Conservation (phyloP, 495 filamentous ascomycete species). For the Astrothelium subdiscretum region DNA sequence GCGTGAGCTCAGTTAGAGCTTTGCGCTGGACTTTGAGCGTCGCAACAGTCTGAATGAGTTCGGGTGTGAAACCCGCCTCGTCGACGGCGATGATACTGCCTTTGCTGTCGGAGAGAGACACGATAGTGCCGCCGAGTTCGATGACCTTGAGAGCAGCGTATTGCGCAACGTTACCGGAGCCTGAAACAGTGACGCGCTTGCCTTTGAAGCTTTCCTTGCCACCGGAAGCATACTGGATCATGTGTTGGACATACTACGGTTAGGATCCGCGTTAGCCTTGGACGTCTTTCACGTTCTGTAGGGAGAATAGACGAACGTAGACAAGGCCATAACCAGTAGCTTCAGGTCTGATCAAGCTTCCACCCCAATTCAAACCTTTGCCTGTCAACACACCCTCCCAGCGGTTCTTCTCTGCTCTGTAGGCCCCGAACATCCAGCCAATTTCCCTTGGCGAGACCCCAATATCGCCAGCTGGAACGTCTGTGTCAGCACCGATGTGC, state of each 20-base stretch:
- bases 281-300: neutral
- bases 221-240: conserved; percentile 72
- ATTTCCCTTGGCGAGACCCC: conserved; percentile 84
- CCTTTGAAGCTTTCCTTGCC: conserved; percentile 79
- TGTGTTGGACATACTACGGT: conserved; percentile 74
- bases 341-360: conserved; percentile 88
- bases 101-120: conserved; percentile 91
- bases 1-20: conserved; percentile 56
- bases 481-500: conserved; percentile 93
- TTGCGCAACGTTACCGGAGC: conserved; percentile 96
- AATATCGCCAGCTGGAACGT: conserved; percentile 92
- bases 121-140: conserved; percentile 84
- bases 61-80: conserved; percentile 57
- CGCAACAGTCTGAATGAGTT: conserved; percentile 67
- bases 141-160: conserved; percentile 95
- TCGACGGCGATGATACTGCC: conserved; percentile 63
- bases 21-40: conserved; percentile 77
- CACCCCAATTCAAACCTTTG: conserved; percentile 89
- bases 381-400: conserved; percentile 96
- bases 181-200: conserved; percentile 92
- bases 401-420: conserved; percentile 74
- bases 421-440: conserved; percentile 90
- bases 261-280: neutral
- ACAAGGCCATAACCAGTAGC: conserved; percentile 95
- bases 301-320: conserved; percentile 43